These are phyloP conservation scores for Suhomyces emberorum DNA, from an alignment of 805 yeast species.

Conservation along the genomic window DNA sequence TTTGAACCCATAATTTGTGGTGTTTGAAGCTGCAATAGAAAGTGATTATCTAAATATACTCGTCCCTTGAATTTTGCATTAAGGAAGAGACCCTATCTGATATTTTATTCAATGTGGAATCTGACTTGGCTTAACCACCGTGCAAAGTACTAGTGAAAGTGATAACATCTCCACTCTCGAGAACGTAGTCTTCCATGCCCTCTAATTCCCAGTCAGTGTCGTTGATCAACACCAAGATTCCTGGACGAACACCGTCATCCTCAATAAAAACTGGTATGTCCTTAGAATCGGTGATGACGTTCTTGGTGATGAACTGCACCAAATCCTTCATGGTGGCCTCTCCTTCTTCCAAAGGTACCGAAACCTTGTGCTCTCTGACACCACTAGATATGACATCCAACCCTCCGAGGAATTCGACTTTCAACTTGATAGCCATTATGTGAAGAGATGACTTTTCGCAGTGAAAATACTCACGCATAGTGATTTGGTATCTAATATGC, in stretches of 20 bases:
- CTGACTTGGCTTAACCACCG: slow-evolving; percentile 67
- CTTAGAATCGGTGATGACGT: slow-evolving; percentile 55
- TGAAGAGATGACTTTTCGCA: no score
- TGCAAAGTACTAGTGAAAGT: slow-evolving; percentile 92
- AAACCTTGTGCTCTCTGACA: slow-evolving; percentile 50
- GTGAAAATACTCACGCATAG: no score
- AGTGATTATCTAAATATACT: no score
- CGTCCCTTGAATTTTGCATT: no score
- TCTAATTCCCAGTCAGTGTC: slow-evolving; percentile 97
- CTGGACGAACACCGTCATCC: slow-evolving; percentile 83
- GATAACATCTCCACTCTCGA: slow-evolving; percentile 72
- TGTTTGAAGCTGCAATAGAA: no score
- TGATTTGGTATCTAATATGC: no score
- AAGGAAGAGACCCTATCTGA: no score
- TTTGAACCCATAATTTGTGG: no score
- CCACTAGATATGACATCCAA: slow-evolving; percentile 73
- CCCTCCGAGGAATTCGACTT: slow-evolving; percentile 64
- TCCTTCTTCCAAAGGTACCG: slow-evolving; percentile 42
- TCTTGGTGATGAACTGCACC: slow-evolving; percentile 50
- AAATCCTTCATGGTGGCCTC: slow-evolving; percentile 48
- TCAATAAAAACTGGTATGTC: slow-evolving; percentile 76
- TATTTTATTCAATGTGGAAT: no score
- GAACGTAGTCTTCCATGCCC: slow-evolving; percentile 77
- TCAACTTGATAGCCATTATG: slow-evolving; percentile 31
- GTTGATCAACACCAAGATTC: slow-evolving; percentile 84